Evolutionary conservation across 345 rosid genomes (phyloP), one percentile per base, ranked within the genome.

Genomic region (Mangifera indica): DNA sequence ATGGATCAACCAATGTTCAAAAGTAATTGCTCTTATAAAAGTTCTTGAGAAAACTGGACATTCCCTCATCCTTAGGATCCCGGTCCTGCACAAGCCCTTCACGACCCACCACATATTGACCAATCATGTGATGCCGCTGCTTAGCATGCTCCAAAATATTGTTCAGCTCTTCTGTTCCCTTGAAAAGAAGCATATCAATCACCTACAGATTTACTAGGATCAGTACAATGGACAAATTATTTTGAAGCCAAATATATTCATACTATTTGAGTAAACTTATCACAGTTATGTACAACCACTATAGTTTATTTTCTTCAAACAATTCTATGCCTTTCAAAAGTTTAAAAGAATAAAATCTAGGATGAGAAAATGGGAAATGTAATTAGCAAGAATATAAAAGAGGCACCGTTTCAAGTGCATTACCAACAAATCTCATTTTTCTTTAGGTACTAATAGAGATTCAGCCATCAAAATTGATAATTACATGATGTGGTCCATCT

Each of bases 81-180:
- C 76, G 74, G 57, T 94, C 93, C 78, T 89, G 97, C 69, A 85
- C 84, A 21, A 89, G 92, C 72, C 93, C 96, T 67, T 78, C 84
- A 37, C 37, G 74, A 69, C 97, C 92, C 9, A 87, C 73, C 29
- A 94, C 96, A 59, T 94, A 94, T 67, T 92, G 97, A 42, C 98
- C 98, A 29, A 94, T 89, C 37, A 94, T 80, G 81, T 94, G 98
- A 76, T 92, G 98, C 71, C 98, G 94, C 87, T 94, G 98, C 86
- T 94, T 94, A 22, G 97, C 93, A 73, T 94, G 98, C 82, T 90
- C 97, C 29, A 73, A 76, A 10, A 94, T 80, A 74, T 94, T 91
- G 77, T 77, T 81, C 73, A 94, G 87, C 80, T 94, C 98, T 84
- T 94, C 98, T 88, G 79, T 86, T 57, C 93, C 98, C 79, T 94